A percentile compares a stretch with the other conserved stretches of the same genome.
Evolutionary conservation across 2,329 filamentous ascomycete genomes (phyloP).

Genomic region (Ustilaginoidea virens): DNA sequence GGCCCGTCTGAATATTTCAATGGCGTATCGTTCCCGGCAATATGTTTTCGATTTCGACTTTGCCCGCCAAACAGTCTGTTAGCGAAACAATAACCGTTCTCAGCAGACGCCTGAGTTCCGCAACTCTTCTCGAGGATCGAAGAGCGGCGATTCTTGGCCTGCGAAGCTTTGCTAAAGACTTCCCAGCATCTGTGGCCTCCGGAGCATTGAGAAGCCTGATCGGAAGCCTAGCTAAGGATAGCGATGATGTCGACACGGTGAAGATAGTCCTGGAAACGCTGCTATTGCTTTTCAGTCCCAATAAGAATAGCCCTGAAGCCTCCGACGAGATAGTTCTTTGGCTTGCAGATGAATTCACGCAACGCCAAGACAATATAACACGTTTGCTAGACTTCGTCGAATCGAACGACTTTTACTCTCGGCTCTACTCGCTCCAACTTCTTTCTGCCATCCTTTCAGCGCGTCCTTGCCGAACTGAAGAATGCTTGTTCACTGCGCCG

Average conservation of each 20-base stretch:
- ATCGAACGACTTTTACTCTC: constrained; percentile 73
- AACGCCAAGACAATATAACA: constrained; percentile 92
- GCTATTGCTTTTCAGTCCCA: constrained; percentile 73
- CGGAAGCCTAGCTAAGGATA: constrained; percentile 69
- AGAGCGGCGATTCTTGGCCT: constrained; percentile 84
- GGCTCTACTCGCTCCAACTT: constrained; percentile 80
- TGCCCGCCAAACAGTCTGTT: constrained; percentile 90
- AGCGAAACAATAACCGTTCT: constrained; percentile 86
- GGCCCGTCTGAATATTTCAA: constrained; percentile 8
- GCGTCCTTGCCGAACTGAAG: constrained; percentile 80
- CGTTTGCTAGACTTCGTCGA: constrained; percentile 82
- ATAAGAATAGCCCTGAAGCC: constrained; percentile 65
- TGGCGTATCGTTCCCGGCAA: constrained; percentile 14
- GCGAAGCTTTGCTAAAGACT: constrained; percentile 90
- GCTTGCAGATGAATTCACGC: constrained; percentile 95
- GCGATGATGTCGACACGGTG: constrained; percentile 89
- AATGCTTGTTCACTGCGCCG: constrained; percentile 82
- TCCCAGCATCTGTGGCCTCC: constrained; percentile 88
- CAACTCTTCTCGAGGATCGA: constrained; percentile 85
- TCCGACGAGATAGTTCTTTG: constrained; percentile 92
- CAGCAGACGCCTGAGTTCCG: constrained; percentile 73
- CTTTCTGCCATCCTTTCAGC: constrained; percentile 74
- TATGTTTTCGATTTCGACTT: constrained; percentile 52
- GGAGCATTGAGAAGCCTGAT: constrained; percentile 84
- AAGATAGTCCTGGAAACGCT: constrained; percentile 91